Conservation (phyloP, 345 rosid genomes). For the Hibiscus syriacus region DNA sequence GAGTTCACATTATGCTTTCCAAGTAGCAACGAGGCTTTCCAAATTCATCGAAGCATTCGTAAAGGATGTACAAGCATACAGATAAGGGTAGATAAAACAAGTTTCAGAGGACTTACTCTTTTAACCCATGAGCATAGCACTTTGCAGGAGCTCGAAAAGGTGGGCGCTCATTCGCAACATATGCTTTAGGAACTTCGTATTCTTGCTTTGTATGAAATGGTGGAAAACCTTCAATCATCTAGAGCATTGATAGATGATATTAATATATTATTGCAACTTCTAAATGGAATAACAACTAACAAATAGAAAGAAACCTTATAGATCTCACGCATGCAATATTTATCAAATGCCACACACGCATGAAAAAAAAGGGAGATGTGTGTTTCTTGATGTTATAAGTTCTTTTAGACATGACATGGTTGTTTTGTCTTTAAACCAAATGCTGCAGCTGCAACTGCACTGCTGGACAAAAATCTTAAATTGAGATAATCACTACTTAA, state of each 20-base stretch:
- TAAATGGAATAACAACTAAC: not conserved
- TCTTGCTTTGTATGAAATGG: slow-evolving; percentile 58
- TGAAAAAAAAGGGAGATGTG: not conserved
- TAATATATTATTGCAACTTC: not conserved
- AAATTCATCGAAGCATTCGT: not conserved
- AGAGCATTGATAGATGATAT: slow-evolving; percentile 5
- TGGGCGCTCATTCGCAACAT: slow-evolving; percentile 58
- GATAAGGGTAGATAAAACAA: not conserved
- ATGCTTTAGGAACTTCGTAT: slow-evolving; percentile 66
- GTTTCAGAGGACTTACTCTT: slow-evolving; percentile 42
- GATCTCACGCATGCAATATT: not conserved
- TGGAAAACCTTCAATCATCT: slow-evolving; percentile 82
- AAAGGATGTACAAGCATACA: not conserved
- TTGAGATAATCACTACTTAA: not conserved
- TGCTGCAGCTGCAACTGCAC: not conserved
- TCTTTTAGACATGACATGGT: not conserved
- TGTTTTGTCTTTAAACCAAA: not conserved
- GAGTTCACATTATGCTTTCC: not conserved
- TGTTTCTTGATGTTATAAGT: not conserved
- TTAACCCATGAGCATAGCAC: slow-evolving; percentile 48
- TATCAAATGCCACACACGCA: not conserved
- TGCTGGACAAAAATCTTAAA: not conserved
- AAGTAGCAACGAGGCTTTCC: slow-evolving; percentile 1
- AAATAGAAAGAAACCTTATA: not conserved
- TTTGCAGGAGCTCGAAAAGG: slow-evolving; percentile 59